phyloP scores from a whole-genome alignment of 176 grass and related monocot genomes.

The Oryza glumipatula region DNA sequence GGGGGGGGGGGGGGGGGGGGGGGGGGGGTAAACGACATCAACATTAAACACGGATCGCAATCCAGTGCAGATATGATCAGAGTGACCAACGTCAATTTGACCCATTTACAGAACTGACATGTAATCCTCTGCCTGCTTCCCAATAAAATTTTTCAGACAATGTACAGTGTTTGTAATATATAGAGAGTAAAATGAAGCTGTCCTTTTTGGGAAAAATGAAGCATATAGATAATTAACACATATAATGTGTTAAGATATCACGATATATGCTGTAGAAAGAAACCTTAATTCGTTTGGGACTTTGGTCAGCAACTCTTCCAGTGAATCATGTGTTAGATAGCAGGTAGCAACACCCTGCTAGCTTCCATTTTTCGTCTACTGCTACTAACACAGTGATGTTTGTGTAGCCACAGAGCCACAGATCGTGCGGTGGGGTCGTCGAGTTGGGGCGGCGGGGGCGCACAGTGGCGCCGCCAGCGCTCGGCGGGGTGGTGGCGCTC shows the following conservation, averaged over 20 bases:
- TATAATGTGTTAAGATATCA: neutral
- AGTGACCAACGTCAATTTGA: neutral
- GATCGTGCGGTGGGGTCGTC: slow-evolving; percentile 5
- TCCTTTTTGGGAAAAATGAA: neutral
- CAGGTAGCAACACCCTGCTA: neutral
- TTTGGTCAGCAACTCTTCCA: neutral
- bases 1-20: neutral
- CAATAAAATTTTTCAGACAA: neutral
- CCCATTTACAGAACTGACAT: neutral
- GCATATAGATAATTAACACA: neutral
- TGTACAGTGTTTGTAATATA: neutral
- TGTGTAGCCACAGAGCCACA: slow-evolving; percentile 34
- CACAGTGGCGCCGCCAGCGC: no score
- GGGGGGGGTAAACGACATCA: neutral
- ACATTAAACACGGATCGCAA: slow-evolving; percentile 17
- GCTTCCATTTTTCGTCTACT: no score
- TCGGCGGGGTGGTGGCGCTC: no score
- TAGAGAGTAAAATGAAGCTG: no score
- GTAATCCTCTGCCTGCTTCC: neutral
- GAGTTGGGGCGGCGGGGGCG: no score
- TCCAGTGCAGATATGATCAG: no score
- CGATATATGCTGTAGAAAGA: neutral
- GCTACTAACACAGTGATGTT: neutral
- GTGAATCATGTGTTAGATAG: neutral
- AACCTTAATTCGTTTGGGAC: neutral